Base-by-base conservation (phyloP, 2,329 filamentous ascomycete genomes). In the Fusarium sp. region DNA sequence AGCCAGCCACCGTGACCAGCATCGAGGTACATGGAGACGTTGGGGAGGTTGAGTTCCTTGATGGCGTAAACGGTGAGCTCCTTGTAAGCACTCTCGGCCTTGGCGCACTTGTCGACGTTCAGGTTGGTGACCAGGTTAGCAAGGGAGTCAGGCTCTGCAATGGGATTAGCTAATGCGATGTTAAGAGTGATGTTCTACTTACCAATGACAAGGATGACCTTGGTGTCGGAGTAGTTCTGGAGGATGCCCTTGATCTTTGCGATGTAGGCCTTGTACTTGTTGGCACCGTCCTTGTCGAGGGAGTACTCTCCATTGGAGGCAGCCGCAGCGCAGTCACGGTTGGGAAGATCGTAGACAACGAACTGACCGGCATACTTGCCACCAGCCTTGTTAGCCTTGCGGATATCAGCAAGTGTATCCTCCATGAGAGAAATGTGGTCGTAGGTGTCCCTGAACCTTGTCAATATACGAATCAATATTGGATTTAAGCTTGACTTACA, bases 1-100 rank as follows among this genome's bases (percentile, higher is more conserved):
- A 89, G 84, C 88, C 88, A 90, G 64, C 88, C 88, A 10, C 86
- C 87, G 78, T 90, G 88, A 35, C 87, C 88, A 32, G 86, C 88
- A 70, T 89, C 88, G 52, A 89, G 81, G 72, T 89, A 90, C 87
- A 88, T 88, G 79, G 85, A 83, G 32, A 90, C 87, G 73, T 90
- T 88, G 67, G 86, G 85, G 16, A 89, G 82, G 79, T 89, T 86
- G 33, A 89, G 84, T 59, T 84, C 79, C 67, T 81, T 83, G 67
- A 89, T 67, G 49, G 88, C 88, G 75, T 90, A 88, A 71, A 84
- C 79, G 42, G 84, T 86, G 76, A 86, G 83, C 47, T 85, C 83
- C 52, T 85, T 80, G 79, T 90, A 90, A 21, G 85, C 84, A 9
- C 77, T 72, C n/a, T 85, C 80, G 15, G 88, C 86, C 56, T 80